phyloP scores from a whole-genome alignment of 495 filamentous ascomycete genomes.

The Tuber borchii region DNA sequence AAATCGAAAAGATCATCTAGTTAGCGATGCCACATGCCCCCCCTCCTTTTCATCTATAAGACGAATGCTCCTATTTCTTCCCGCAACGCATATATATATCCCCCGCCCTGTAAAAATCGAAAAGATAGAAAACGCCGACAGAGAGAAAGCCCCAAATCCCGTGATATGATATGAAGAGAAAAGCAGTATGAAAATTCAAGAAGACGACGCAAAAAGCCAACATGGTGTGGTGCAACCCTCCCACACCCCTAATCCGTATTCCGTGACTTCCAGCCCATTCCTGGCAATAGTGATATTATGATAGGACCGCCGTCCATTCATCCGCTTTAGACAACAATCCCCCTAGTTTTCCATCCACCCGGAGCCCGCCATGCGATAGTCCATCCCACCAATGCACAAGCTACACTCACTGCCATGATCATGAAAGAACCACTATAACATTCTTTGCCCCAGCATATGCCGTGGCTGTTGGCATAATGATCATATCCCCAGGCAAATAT shows the following conservation, averaged over 20 bases:
- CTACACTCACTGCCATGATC: slow-evolving; percentile 72
- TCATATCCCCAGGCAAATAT: slow-evolving; percentile 81
- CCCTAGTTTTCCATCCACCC: slow-evolving; percentile 64
- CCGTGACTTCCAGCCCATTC: not conserved
- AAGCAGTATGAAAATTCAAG: not conserved
- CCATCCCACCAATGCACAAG: slow-evolving; percentile 70
- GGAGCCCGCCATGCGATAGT: slow-evolving; percentile 70
- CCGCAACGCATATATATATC: not conserved
- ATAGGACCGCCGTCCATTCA: not conserved
- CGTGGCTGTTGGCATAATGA: slow-evolving; percentile 40
- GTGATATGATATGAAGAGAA: not conserved
- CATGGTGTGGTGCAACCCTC: not conserved
- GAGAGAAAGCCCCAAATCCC: not conserved
- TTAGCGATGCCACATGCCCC: not conserved
- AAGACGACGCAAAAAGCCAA: not conserved
- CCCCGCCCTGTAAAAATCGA: not conserved
- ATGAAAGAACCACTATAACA: slow-evolving; percentile 78
- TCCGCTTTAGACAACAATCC: slow-evolving; percentile 61
- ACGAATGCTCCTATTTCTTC: not conserved
- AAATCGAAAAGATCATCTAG: not conserved
- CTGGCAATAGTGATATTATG: not conserved
- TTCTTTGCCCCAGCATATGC: slow-evolving; percentile 56
- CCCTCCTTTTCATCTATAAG: not conserved
- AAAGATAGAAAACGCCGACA: not conserved
- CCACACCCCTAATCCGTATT: not conserved